These are phyloP conservation scores for Lachancea lanzarotensis DNA, from an alignment of 805 yeast genomes.

Conservation along the genomic window DNA sequence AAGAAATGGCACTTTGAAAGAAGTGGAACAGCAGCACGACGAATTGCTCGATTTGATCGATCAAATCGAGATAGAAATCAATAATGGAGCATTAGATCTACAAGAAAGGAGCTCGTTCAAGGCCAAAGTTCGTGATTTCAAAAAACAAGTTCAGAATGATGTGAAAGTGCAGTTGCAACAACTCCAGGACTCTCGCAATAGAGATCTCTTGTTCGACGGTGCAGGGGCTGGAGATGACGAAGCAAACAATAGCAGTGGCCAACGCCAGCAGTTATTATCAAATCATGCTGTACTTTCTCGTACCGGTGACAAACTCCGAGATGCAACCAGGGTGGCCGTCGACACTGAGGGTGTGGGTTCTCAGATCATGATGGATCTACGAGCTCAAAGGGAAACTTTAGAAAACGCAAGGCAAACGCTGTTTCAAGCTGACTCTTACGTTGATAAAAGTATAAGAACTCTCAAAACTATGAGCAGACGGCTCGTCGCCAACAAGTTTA, in stretches of 20 bases:
- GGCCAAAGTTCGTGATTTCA: slow-evolving; percentile 68
- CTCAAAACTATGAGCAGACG: slow-evolving; percentile 88
- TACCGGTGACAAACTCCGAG: slow-evolving; percentile 74
- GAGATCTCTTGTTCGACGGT: slow-evolving; percentile 65
- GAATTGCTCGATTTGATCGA: slow-evolving; percentile 58
- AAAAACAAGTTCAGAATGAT: slow-evolving; percentile 48
- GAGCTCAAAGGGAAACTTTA: slow-evolving; percentile 92
- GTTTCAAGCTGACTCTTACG: slow-evolving; percentile 85
- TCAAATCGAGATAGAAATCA: slow-evolving; percentile 82
- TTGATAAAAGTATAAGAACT: slow-evolving; percentile 82
- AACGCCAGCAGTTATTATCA: slow-evolving; percentile 72
- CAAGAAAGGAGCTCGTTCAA: slow-evolving; percentile 57
- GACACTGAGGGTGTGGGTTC: slow-evolving; percentile 93
- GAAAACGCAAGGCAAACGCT: slow-evolving; percentile 78
- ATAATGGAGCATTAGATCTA: slow-evolving; percentile 45
- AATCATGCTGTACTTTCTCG: slow-evolving; percentile 78
- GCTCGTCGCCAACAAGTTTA: slow-evolving; percentile 82
- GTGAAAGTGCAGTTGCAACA: slow-evolving; percentile 50
- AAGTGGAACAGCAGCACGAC: slow-evolving; percentile 28
- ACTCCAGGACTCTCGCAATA: slow-evolving; percentile 62
- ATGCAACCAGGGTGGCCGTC: slow-evolving; percentile 81
- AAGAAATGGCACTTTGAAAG: slow-evolving; percentile 22
- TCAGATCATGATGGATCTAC: slow-evolving; percentile 75
- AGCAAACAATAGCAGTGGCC: slow-evolving; percentile 44
- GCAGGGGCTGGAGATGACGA: slow-evolving; percentile 23